Evolutionary conservation across 352 stramenopile species (phyloP), one percentile per base, ranked within the genome.

Genomic region (Pythium sukuiense): DNA sequence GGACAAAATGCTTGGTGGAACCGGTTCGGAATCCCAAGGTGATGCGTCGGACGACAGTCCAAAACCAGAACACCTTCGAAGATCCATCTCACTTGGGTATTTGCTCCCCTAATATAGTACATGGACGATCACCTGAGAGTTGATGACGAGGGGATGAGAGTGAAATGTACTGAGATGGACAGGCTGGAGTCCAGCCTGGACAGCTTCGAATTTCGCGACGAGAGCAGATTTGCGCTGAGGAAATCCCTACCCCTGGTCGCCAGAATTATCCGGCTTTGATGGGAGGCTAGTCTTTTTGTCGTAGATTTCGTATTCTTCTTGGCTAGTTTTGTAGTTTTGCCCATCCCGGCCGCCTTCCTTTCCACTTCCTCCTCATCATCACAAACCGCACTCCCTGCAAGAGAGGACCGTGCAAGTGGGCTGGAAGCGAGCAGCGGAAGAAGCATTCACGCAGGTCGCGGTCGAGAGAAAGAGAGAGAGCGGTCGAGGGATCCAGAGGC

Each of bases 181-280:
- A 45, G 24, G 12, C 20, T 24, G 20, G 20, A 24, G 20, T 24
- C 20, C 20, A 24, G 20, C 9, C 14, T 14, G 2, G 6, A 18
- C n/a, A 20, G 11, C 6, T 67, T 69, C 62, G 62, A 69, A 70
- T 59, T 65, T 63, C 53, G 18, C 39, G 29, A 33, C 39, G 24
- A 43, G 33, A 53, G 49, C 54, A 63, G 62, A 69, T 59, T 49
- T 69, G 62, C 62, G 62, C 63, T 55, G 63, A 18, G 33, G 35
- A 26, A 14, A 12, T 29, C 62, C 62, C 62, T 69, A 69, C 11
- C 62, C 62, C 54, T 59, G 56, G 5, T 52, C 52, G 33, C 46
- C 35, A 57, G 33, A 58, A 33, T 46, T 56, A 48, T 69, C 62
- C 62, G 62, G 62, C 62, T 69, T 69, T 58, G 55, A 27, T 35